Conservation (phyloP, 805 yeast genomes). For the Metschnikowia continentalis region DNA sequence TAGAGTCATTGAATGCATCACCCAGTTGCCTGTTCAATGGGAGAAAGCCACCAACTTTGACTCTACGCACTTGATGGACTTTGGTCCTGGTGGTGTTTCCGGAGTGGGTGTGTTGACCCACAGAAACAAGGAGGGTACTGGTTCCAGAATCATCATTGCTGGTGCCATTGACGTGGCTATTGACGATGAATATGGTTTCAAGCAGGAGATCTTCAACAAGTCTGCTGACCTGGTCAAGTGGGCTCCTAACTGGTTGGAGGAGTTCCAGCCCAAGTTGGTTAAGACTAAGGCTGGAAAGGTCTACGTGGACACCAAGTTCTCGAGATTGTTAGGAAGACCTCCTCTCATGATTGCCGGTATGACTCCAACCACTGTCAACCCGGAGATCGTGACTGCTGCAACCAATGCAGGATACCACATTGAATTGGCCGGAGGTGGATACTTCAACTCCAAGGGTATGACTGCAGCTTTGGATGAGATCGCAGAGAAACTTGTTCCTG, state of each 20-base stretch:
- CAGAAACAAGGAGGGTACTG: slow-evolving; percentile 98
- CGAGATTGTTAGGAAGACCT: slow-evolving; percentile 86
- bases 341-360: slow-evolving; percentile 98
- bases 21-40: slow-evolving; percentile 91
- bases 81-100: slow-evolving; percentile 98
- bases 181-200: slow-evolving; percentile 89
- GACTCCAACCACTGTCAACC: slow-evolving; percentile 97
- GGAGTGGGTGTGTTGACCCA: slow-evolving; percentile 96
- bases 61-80: slow-evolving; percentile 88
- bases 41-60: slow-evolving; percentile 78
- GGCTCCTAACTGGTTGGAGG: slow-evolving; percentile 88
- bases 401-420: slow-evolving; percentile 95
- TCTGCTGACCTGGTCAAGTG: slow-evolving; percentile 61
- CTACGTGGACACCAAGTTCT: slow-evolving; percentile 90
- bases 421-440: slow-evolving; percentile 99
- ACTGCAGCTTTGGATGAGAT: slow-evolving; percentile 72
- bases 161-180: slow-evolving; percentile 72
- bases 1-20: slow-evolving; percentile 78
- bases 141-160: slow-evolving; percentile 89
- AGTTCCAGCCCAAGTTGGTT: slow-evolving; percentile 80
- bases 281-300: slow-evolving; percentile 67
- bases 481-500: slow-evolving; percentile 64
- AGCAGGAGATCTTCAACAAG: slow-evolving; percentile 87
- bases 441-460: slow-evolving; percentile 71
- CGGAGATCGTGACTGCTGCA: slow-evolving; percentile 91